Percentiles rank a stretch among this genome's conserved stretches.
These are phyloP conservation scores for Carex pumila DNA, from an alignment of 176 grass and related monocot species.

Conservation along the genomic window DNA sequence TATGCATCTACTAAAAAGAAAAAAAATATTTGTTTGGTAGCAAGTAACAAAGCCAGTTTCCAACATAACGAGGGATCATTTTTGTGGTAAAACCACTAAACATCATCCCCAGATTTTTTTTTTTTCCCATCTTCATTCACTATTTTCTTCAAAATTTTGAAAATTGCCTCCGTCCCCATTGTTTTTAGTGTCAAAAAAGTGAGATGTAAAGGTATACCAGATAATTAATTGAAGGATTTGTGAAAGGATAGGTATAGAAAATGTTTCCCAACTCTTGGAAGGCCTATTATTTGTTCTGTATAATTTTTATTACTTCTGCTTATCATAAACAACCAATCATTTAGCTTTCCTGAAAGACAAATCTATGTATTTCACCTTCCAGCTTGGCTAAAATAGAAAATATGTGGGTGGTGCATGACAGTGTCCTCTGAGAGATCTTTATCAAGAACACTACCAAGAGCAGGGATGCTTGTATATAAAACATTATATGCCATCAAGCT, in stretches of 20 bases:
- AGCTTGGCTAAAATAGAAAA: slow-evolving; percentile 81
- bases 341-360: slow-evolving; percentile 9
- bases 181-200: neutral
- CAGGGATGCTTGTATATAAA: slow-evolving; percentile 88
- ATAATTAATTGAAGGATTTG: neutral
- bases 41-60: neutral
- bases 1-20: neutral
- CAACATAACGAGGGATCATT: neutral
- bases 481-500: slow-evolving; percentile 98
- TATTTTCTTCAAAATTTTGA: neutral
- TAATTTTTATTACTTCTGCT: neutral
- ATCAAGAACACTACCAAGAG: slow-evolving; percentile 75
- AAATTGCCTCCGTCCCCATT: neutral
- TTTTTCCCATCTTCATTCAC: neutral
- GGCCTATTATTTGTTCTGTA: neutral
- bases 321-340: slow-evolving; percentile 6
- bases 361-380: slow-evolving; percentile 56
- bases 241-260: neutral
- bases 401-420: slow-evolving; percentile 62
- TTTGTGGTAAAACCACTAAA: neutral
- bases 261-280: neutral
- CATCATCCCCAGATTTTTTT: neutral
- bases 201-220: neutral
- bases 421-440: slow-evolving; percentile 76
- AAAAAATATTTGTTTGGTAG: neutral